These are phyloP conservation scores for Umbellularia californica DNA, from an alignment of 164 flowering plant genomes.

Conservation along the genomic window DNA sequence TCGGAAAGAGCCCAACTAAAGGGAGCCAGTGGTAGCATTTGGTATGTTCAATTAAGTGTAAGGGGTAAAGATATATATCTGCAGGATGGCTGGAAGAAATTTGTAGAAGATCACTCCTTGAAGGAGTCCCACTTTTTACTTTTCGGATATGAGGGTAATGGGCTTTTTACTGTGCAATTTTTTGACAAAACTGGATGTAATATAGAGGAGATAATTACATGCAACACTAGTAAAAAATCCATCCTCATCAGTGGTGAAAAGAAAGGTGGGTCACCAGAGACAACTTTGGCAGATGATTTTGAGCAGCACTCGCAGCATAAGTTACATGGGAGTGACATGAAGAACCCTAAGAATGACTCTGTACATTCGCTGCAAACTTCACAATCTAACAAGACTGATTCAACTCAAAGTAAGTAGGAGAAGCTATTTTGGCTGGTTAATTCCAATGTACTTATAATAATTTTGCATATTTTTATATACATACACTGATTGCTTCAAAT, in stretches of 20 bases:
- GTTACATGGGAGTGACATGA: background rate
- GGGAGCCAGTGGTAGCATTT: slow-evolving; percentile 58
- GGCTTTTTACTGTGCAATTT: slow-evolving; percentile 49
- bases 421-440: background rate
- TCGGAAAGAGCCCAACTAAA: slow-evolving; percentile 32
- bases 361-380: background rate
- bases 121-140: slow-evolving; percentile 49
- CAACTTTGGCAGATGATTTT: background rate
- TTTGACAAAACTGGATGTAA: slow-evolving; percentile 65
- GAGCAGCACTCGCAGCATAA: background rate
- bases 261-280: background rate
- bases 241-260: background rate
- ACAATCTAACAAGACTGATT: background rate
- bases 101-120: slow-evolving; percentile 48
- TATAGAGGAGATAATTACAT: slow-evolving; percentile 44
- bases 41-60: slow-evolving; percentile 40
- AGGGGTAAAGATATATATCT: slow-evolving; percentile 28
- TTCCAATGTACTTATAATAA: too few species aligned
- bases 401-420: background rate
- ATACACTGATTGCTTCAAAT: background rate
- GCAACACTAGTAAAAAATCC: slow-evolving; percentile 8
- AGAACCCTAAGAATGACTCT: background rate
- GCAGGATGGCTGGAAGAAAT: slow-evolving; percentile 47
- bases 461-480: background rate
- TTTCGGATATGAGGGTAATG: slow-evolving; percentile 55